Evolutionary conservation across 805 yeast species (phyloP), one percentile per base, ranked within the genome.

Genomic region (Candida lessepsii): DNA sequence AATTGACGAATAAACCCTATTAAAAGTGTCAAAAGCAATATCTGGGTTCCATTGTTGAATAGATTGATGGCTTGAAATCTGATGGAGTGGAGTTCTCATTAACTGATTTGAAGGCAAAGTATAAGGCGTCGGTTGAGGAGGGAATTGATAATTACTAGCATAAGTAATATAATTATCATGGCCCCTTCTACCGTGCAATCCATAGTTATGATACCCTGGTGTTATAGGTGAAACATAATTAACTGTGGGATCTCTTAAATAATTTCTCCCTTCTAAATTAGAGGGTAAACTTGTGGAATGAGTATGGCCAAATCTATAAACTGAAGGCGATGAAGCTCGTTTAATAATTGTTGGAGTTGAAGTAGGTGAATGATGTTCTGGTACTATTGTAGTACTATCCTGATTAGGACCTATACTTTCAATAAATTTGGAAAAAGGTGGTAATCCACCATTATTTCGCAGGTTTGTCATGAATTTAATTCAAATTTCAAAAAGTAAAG

Each of bases 361-460:
- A 8, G 23, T 10, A 25, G 18, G 13, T 8, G 30, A 35, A 35
- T 15, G 13, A 3, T 4, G 17, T n/a, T 20, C 33, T 13, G 4
- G 34, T 4, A 9, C 9, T 18, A 5, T 20, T 11, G 15, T 15
- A 10, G 35, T 25, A 13, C 7, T 6, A 3, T 30, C 35, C 7
- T n/a, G 27, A 9, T 5, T 5, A 10, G 27, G 27, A 19, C 28
- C 19, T 18, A 39, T 14, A 30, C 23, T 35, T 21, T 42, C 46
- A 10, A 42, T 35, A 20, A 43, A 11, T 17, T 35, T 43, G 9
- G 47, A 39, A 36, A 43, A 39, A 2, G 47, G 36, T 9, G 47
- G 47, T 28, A 42, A 39, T 4, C 41, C 33, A 33, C 33, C 23
- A 17, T 34, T 15, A 25, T 16, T 32, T 8, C 27, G 27, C 35